Evolutionary conservation across 495 filamentous ascomycete genomes (phyloP), one percentile per base, ranked within the genome.

Genomic region (Cladorrhinum samala): DNA sequence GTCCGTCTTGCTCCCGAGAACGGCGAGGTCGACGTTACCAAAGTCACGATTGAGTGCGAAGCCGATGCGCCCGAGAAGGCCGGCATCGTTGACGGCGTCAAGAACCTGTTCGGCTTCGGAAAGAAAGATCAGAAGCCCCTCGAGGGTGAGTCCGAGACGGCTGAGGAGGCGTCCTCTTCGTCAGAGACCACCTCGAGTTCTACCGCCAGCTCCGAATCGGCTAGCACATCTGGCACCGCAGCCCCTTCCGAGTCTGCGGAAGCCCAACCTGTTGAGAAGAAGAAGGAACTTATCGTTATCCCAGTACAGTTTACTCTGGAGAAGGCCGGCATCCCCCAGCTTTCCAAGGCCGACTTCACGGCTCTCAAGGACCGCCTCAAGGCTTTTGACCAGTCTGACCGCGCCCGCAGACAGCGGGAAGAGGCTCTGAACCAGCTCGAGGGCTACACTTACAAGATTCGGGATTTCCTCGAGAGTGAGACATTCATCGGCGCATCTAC

Each of bases 401-500:
- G 75, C 42, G 78, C 85, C 4, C 88, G 91, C 24, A 69, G 83
- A 39, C 72, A 83, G 41, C 85, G 92, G 27, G 91, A 96, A 66
- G 93, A 96, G 68, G 80, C 88, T 9, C 72, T 96, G 23, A 99
- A 99, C 72, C 84, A 87, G 59, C 82, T 99, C 21, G 93, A 99
- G 67, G 83, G 79, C n/a, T 95, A 87, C 67, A 95, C 91, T 40
- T 99, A 99, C 77, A 84, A 82, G 54, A 81, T 85, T 38, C 84
- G 90, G 4, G 94, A 96, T 69, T 73, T 91, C 17, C 69, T 94
- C 9, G 83, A 86, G 14, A 83, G 87, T 55, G 81, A 86, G 50
- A 78, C 77, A 14, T 96, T 96, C 67, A 70, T 84, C 38, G 76
- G 72, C 9, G 82, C 77, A 11, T 82, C 90, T 42, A 91, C 84